phyloP scores from a whole-genome alignment of 2,329 filamentous ascomycete species.

The Exophiala mesophila region DNA sequence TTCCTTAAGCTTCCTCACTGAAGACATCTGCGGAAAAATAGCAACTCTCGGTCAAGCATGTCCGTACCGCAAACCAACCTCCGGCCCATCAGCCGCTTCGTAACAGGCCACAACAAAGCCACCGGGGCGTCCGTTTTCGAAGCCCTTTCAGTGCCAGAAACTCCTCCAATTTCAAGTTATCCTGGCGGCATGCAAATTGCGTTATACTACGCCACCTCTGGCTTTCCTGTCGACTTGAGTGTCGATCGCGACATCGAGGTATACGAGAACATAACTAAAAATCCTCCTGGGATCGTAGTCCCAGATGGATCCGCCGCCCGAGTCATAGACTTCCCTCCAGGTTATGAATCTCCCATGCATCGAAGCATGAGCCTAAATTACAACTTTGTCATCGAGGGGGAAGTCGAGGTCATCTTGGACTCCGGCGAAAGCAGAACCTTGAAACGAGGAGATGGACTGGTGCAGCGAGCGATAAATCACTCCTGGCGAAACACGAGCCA shows the following conservation, averaged over 20 bases:
- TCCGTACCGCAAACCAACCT: no score
- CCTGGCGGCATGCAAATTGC: slow-evolving; percentile 8
- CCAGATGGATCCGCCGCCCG: slow-evolving; percentile 4
- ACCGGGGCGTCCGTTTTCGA: background rate
- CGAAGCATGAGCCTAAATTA: slow-evolving; percentile 52
- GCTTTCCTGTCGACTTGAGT: slow-evolving; percentile 4
- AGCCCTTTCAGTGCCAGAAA: background rate
- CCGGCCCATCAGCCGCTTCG: background rate
- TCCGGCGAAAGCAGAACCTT: slow-evolving; percentile 44
- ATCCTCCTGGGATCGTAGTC: slow-evolving; percentile 4
- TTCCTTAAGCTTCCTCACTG: no score
- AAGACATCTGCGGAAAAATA: no score
- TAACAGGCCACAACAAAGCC: background rate
- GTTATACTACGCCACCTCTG: slow-evolving; percentile 1
- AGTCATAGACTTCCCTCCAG: slow-evolving; percentile 44
- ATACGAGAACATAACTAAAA: slow-evolving; percentile 2
- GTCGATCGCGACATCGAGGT: background rate
- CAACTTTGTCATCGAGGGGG: slow-evolving; percentile 50
- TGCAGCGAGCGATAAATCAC: slow-evolving; percentile 45
- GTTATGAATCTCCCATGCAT: slow-evolving; percentile 43
- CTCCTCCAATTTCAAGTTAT: background rate
- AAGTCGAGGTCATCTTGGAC: slow-evolving; percentile 48
- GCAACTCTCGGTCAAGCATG: no score
- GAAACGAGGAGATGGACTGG: slow-evolving; percentile 47
- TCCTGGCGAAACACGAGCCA: slow-evolving; percentile 36